phyloP scores from a whole-genome alignment of 2,329 filamentous ascomycete genomes.

The Colletotrichum gloeosporioides region DNA sequence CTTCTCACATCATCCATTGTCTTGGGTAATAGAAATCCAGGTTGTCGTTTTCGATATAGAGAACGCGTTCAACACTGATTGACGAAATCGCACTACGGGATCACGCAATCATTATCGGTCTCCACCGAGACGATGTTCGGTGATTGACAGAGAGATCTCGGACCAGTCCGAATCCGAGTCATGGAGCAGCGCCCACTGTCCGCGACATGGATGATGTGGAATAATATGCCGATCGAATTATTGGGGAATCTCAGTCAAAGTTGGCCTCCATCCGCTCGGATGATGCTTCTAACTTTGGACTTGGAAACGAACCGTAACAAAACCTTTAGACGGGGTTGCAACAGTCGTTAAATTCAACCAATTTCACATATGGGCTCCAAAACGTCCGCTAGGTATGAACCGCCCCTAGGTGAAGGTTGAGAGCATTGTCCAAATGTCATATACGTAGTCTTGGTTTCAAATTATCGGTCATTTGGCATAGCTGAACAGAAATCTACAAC shows the following conservation, averaged over 20 bases:
- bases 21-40: not conserved
- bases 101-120: conserved; percentile 10
- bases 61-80: not conserved
- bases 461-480: not conserved
- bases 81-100: conserved; percentile 10
- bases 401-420: fast-evolving
- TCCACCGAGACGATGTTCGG: conserved; percentile 9
- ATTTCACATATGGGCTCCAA: not conserved
- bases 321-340: not conserved
- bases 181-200: not conserved
- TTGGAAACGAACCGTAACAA: not conserved
- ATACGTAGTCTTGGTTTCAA: not conserved
- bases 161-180: conserved; percentile 4
- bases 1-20: not conserved
- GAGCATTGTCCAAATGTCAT: not conserved
- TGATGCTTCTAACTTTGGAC: not conserved
- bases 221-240: not conserved
- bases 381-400: fast-evolving
- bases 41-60: conserved; percentile 1
- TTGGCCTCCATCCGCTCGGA: not conserved
- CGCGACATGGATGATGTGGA: not conserved
- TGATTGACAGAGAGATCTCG: not conserved
- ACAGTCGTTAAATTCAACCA: not conserved
- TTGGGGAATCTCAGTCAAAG: not conserved
- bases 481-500: not conserved